These are phyloP conservation scores for Colletotrichum sp. DNA, from an alignment of 2,329 filamentous ascomycete species.

Conservation along the genomic window DNA sequence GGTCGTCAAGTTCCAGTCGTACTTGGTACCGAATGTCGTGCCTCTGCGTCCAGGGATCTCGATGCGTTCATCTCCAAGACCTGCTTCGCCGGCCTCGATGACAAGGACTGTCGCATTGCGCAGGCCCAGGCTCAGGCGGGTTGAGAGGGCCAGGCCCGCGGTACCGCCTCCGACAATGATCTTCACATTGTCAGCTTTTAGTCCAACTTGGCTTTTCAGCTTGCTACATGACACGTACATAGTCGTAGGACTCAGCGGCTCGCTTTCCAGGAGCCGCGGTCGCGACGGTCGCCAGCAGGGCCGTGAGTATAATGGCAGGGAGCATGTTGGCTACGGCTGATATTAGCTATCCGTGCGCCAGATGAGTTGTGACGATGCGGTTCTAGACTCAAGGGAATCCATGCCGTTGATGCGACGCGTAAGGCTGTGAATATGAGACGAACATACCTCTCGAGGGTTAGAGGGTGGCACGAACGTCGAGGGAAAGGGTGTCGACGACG, in stretches of 20 bases:
- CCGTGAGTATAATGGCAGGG: not conserved
- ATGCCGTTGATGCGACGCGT: not conserved
- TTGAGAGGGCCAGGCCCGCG: slow-evolving; percentile 8
- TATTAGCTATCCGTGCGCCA: not conserved
- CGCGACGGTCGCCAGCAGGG: not conserved
- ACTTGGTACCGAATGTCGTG: slow-evolving; percentile 22
- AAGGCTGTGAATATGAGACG: not conserved
- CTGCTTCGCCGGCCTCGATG: slow-evolving; percentile 32
- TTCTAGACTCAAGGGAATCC: not conserved
- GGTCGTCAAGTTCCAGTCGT: slow-evolving; percentile 45
- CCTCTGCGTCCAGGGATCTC: slow-evolving; percentile 30
- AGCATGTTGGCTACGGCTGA: not conserved
- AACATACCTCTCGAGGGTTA: not conserved
- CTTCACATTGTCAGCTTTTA: not conserved
- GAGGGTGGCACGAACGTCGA: not conserved
- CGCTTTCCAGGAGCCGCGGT: not conserved
- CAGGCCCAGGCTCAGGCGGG: slow-evolving; percentile 24
- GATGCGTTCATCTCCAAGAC: slow-evolving; percentile 25
- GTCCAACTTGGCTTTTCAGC: not conserved
- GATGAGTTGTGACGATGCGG: not conserved
- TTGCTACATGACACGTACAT: not conserved
- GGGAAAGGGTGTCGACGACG: not conserved
- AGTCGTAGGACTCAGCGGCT: not conserved
- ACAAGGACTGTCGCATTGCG: slow-evolving; percentile 27
- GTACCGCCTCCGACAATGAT: slow-evolving; percentile 21